phyloP scores from a whole-genome alignment of 805 yeast genomes.

The Saccharomycopsis fermentans region DNA sequence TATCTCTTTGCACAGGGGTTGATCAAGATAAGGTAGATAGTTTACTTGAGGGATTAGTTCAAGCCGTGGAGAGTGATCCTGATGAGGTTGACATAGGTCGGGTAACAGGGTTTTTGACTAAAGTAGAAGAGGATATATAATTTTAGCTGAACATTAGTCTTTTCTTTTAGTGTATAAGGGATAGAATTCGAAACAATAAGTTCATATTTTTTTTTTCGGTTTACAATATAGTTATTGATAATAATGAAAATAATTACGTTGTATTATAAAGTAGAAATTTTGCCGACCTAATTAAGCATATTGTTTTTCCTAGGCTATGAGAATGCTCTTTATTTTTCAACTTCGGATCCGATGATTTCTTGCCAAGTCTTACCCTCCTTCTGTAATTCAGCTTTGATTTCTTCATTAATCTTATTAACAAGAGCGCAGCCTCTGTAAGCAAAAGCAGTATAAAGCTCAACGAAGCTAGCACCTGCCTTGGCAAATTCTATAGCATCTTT shows the following conservation, averaged over 20 bases:
- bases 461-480: conserved; percentile 85
- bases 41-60: conserved; percentile 72
- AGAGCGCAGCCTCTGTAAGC: conserved; percentile 91
- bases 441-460: conserved; percentile 80
- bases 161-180: too few species aligned
- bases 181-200: too few species aligned
- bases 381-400: conserved; percentile 46
- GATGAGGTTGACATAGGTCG: conserved; percentile 52
- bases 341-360: conserved; percentile 62
- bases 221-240: background rate
- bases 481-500: conserved; percentile 87
- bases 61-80: conserved; percentile 84
- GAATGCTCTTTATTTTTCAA: background rate
- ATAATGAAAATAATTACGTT: background rate
- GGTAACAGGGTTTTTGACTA: conserved; percentile 44
- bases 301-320: too few species aligned
- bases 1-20: conserved; percentile 83
- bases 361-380: conserved; percentile 79
- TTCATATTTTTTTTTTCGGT: background rate
- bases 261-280: too few species aligned
- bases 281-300: too few species aligned
- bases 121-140: conserved; percentile 29
- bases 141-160: too few species aligned
- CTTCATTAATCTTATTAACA: conserved; percentile 50
- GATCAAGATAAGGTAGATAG: conserved; percentile 71